Base-by-base conservation (phyloP, 371 early-diverging fungal species). In the Apophysomyces variabilis region DNA sequence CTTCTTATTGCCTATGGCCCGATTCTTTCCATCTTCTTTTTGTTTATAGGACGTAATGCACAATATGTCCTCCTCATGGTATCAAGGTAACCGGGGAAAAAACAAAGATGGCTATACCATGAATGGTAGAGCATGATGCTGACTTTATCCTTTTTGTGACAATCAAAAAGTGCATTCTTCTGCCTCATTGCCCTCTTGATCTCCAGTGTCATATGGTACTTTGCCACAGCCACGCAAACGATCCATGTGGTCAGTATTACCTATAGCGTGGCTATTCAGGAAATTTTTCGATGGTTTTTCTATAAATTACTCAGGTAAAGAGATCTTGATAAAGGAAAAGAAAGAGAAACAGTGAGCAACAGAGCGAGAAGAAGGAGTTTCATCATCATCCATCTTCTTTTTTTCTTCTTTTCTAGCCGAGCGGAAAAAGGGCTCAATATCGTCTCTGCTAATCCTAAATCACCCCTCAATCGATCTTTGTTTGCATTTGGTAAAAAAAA, bases 1-100 rank as follows among this genome's bases (percentile, higher is more conserved):
- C 70, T 85, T 12, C 69, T 93, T n/a, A 79, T 83, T 41, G 93
- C 93, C 8, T 92, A 89, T 77, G 90, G 92, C 1, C 92, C 93
- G 4, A 78, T 90, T 38, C 75, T 90, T 0, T 83, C 87, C 65
- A 86, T 91, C 50, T 90, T 93, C 60, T 85, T 92, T 41, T 73
- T 90, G 4, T 82, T 81, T 57, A 83, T 90, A 44, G 90, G 86
- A 21, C 83, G 79, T 18, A 83, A 87, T 76, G 89, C 91, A 6
- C 90, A 90, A 68, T 78, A 87, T 61, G 90, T 90, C 14, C 69
- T 93, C 38, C 74, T 92, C 38, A 79, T 86, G 77, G 88, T 92
- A 32, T 83, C 90, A 13, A 89, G 91, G 92, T 90, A 84, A 41
- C 14, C 3, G 13, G 12, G 32, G 32, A 3, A 3, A 26, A 1